A percentile compares a stretch with the other conserved stretches of the same genome.
phyloP scores from a whole-genome alignment of 2,329 filamentous ascomycete species.

The Epichloe coenophiala region DNA sequence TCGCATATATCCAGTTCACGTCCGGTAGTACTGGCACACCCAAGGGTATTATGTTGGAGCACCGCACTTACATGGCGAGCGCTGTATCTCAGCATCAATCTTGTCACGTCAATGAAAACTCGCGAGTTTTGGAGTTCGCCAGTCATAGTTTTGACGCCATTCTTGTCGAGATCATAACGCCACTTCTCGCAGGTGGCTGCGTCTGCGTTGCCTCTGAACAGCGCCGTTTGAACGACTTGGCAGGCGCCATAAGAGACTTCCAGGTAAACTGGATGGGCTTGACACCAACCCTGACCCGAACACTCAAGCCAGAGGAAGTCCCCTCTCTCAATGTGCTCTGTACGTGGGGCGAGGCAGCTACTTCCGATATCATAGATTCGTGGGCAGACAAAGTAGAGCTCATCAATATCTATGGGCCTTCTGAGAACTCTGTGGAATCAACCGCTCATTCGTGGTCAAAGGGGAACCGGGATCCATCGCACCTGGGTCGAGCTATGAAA shows the following conservation, averaged over 20 bases:
- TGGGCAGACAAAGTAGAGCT: not conserved
- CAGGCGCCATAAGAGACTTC: not conserved
- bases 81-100: too few species aligned
- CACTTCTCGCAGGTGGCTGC: conserved; percentile 1
- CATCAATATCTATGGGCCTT: not conserved
- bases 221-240: not conserved
- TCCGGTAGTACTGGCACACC: too few species aligned
- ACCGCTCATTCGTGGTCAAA: too few species aligned
- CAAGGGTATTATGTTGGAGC: too few species aligned
- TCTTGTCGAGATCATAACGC: not conserved
- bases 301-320: not conserved
- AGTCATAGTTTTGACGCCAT: conserved; percentile 2
- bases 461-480: too few species aligned
- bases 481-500: too few species aligned
- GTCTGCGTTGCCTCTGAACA: conserved; percentile 4
- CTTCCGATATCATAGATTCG: not conserved
- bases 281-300: not conserved
- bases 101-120: not conserved
- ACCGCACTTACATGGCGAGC: too few species aligned
- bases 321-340: not conserved
- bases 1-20: too few species aligned
- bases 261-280: not conserved
- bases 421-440: conserved; percentile 24
- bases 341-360: not conserved
- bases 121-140: conserved; percentile 1